These are phyloP conservation scores for Haplosporangium sp. DNA, from an alignment of 371 early-diverging fungal genomes.

Conservation along the genomic window DNA sequence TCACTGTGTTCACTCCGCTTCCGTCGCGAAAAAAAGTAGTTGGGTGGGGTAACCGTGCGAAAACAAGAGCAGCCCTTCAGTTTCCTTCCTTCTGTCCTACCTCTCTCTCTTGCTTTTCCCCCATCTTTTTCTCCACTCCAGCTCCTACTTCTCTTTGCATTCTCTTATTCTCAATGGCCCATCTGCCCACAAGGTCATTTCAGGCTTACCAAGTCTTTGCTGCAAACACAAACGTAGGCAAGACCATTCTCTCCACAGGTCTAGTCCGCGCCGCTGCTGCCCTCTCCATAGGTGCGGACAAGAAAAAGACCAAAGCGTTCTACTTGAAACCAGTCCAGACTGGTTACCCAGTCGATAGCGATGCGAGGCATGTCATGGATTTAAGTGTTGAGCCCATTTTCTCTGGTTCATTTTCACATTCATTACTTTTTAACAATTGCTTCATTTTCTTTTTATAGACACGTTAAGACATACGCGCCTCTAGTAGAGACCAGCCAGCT, in stretches of 20 bases:
- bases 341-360: conserved; percentile 84
- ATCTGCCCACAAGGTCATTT: conserved; percentile 67
- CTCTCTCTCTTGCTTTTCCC: background rate
- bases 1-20: too few relatives aligned
- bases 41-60: background rate
- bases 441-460: conserved; percentile 52
- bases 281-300: conserved; percentile 53
- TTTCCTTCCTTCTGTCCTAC: background rate
- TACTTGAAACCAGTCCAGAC: conserved; percentile 90
- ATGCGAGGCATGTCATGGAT: conserved; percentile 67
- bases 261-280: conserved; percentile 68
- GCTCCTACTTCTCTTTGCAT: background rate
- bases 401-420: background rate
- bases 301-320: conserved; percentile 62
- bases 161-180: conserved; percentile 23
- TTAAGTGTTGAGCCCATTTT: background rate
- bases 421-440: background rate
- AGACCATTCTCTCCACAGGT: conserved; percentile 83
- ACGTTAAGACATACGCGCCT: conserved; percentile 66
- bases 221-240: conserved; percentile 89
- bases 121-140: background rate
- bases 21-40: background rate
- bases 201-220: conserved; percentile 81
- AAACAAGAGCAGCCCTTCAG: background rate
- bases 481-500: conserved; percentile 63